Evolutionary conservation across 2,329 filamentous ascomycete species (phyloP).

Genomic region (Coniochaeta ligniaria): DNA sequence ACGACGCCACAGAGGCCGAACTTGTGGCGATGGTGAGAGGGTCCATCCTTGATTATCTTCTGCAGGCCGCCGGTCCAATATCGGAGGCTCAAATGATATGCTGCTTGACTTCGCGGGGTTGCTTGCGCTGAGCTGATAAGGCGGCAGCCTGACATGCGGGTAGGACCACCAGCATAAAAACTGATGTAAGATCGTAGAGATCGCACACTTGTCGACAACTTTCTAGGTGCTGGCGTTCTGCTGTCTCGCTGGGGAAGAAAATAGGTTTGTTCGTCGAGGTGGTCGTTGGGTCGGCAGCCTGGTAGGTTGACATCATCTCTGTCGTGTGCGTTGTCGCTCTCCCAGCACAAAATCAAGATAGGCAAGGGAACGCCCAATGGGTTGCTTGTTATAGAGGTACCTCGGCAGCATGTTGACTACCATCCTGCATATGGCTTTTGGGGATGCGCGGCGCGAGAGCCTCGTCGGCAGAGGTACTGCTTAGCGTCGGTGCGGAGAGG

Average conservation of each 20-base stretch:
- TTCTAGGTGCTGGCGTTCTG: too few species aligned
- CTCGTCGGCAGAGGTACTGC: background rate
- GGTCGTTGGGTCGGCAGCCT: too few species aligned
- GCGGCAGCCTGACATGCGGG: background rate
- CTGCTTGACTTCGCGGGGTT: background rate
- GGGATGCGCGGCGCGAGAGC: background rate
- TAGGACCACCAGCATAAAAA: background rate
- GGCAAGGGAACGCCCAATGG: background rate
- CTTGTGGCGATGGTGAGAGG: background rate
- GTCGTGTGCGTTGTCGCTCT: background rate
- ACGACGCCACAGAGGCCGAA: background rate
- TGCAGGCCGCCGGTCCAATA: background rate
- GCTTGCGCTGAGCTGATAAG: background rate
- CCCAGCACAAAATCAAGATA: background rate
- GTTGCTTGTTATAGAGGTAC: background rate
- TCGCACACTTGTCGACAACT: too few species aligned
- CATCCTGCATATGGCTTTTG: background rate
- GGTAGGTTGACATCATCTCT: too few species aligned
- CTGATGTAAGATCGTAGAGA: background rate
- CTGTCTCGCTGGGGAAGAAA: too few species aligned
- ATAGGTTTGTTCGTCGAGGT: too few species aligned
- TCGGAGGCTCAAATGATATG: background rate
- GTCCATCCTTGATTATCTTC: background rate
- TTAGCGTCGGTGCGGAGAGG: background rate
- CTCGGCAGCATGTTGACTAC: background rate